Evolutionary conservation across 116 monocot genomes (phyloP), one percentile per base, ranked within the genome.

Genomic region (Posidonia oceanica): DNA sequence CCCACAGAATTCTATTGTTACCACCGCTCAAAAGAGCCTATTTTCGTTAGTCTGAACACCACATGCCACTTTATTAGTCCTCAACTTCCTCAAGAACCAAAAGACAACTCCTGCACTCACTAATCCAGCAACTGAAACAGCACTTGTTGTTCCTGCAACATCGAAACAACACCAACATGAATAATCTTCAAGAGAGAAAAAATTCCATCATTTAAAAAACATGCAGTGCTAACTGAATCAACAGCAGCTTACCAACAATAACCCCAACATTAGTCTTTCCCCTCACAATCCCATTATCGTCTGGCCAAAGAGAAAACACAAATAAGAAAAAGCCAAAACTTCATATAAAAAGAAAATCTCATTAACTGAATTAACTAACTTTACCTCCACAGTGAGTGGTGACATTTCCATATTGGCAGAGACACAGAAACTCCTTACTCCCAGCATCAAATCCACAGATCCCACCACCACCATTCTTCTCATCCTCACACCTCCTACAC

Each of bases 41-140:
- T 93, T 93, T 36, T 86, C 84, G 48, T 79, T 89, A 61, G 67
- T 82, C 54, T 89, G 79, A 1, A 93, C 93, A 18, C 93, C 93
- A 69, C 89, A 88, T 5, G 88, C 81, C 38, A 93, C 66, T 56
- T 77, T 93, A 37, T 79, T 84, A 4, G 67, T 65, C 74, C 69
- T 88, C 67, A 81, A 58, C 73, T 84, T 88, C 70, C 76, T 76
- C 16, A 88, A 3, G 64, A 75, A 86, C 82, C 80, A 89, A 2
- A 83, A 70, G 13, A 93, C 78, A 29, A 63, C 88, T 75, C 84
- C 88, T 7, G 75, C 66, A 11, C 89, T 71, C 1, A 54, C 71
- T 18, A 84, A 59, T 12, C 80, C 93, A 52, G 77, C 76, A 20
- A 84, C 37, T 0, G 86, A 88, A 39, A 38, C 82, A 4, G 74